phyloP scores from a whole-genome alignment of 768 basidiomycete species.

The Psilocybe cubensis region DNA sequence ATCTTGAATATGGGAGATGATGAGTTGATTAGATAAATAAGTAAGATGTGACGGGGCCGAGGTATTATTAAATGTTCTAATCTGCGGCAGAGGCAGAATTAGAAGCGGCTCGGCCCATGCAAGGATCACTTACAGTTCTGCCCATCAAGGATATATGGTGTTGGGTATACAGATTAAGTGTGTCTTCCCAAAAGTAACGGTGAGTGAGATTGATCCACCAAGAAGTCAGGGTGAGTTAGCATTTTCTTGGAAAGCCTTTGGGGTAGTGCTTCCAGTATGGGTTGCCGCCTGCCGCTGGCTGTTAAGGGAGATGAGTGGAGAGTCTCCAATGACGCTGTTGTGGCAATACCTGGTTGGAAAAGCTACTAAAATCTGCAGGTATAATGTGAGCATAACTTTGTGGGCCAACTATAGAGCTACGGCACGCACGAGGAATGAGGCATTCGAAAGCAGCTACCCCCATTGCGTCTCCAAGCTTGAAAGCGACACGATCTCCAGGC shows the following conservation, averaged over 20 bases:
- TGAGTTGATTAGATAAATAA: not conserved
- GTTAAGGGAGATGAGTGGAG: conserved; percentile 1
- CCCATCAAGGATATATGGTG: not conserved
- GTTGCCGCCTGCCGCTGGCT: conserved; percentile 32
- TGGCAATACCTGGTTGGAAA: conserved; percentile 25
- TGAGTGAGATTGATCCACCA: not conserved
- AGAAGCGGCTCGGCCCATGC: not conserved
- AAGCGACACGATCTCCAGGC: conserved; percentile 34
- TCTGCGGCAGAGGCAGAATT: not conserved
- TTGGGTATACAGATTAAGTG: not conserved
- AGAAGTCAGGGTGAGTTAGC: not conserved
- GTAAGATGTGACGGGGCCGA: not conserved
- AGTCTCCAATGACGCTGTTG: not conserved
- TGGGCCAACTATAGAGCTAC: not conserved
- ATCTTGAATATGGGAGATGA: not conserved
- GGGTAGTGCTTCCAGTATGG: conserved; percentile 34
- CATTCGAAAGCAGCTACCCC: conserved; percentile 39
- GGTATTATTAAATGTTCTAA: not conserved
- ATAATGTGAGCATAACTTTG: not conserved
- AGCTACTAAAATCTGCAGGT: conserved; percentile 26
- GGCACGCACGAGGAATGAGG: conserved; percentile 26
- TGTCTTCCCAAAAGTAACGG: not conserved
- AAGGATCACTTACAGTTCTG: not conserved
- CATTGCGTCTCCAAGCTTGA: conserved; percentile 30
- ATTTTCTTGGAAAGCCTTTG: conserved; percentile 30